Base-by-base conservation (phyloP, 2,329 filamentous ascomycete genomes). In the Pseudocercospora macadamiae region DNA sequence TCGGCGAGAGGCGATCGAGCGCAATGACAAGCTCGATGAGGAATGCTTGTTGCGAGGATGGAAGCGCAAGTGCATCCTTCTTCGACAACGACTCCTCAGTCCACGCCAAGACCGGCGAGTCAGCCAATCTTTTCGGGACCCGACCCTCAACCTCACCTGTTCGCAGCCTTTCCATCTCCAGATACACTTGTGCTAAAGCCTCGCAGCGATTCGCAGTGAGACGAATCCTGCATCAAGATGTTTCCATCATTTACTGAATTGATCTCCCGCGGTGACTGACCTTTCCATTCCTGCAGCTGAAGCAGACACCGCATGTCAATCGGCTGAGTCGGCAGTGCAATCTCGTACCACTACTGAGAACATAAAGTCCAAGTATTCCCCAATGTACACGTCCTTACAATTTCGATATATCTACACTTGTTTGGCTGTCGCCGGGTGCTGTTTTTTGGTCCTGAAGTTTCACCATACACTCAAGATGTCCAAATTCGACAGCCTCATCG, bases 401-500 rank as follows among this genome's bases (percentile, higher is more conserved):
- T 21, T 25, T 8, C 2, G 14, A 18, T 14, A 7, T 6, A 1
- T 47, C 14, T 47, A 14, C 23, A 21, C 21, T 26, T 23, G 25
- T 25, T 18, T 44, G 39, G 19, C 16, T 44, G 5, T 44, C 19
- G 2, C 14, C 7, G 12, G 9, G 1, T 6, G 5, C 34, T 37
- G 3, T 18, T 18, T 18, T 12, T 44, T 14, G 6, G 2, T 45
- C 14, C 21, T 12, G 2, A 2, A 12, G 19, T 3, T 12, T 45
- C 18, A 21, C 39, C 14, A 8, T 14, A 25, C 19, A 3, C 23
- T 16, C 9, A 16, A 10, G 9, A 28, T 47, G 42, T 19, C 42
- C 48, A 28, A 55, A 23, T 61, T 61, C 26, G 51, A 57, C 28
- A 25, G 19, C 21, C 32, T 57, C 23, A 28, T 61, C 34, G 32